Percentiles rank a stretch among this genome's conserved stretches.
These are phyloP conservation scores for Populus tremula DNA, from an alignment of 345 rosid genomes.

Conservation along the genomic window DNA sequence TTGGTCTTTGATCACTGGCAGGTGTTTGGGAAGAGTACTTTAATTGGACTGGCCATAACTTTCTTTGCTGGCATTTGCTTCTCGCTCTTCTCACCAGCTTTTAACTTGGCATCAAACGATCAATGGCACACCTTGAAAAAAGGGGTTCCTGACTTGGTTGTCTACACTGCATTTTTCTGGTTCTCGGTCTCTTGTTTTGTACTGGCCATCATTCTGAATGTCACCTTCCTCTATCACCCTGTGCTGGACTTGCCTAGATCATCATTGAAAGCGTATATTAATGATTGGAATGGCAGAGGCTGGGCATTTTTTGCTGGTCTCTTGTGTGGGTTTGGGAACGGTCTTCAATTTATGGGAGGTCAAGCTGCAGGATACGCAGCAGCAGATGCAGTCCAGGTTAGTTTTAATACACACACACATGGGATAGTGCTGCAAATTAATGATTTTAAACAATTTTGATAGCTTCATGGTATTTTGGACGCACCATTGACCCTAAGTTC, in stretches of 20 bases:
- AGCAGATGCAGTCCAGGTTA: constrained; percentile 78
- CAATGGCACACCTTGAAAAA: constrained; percentile 69
- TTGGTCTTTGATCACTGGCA: constrained; percentile 17
- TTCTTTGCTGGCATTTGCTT: constrained; percentile 75
- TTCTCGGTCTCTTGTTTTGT: constrained; percentile 64
- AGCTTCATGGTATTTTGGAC: not conserved
- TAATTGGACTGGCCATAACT: constrained; percentile 54
- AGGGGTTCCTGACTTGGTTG: constrained; percentile 67
- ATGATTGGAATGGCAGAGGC: constrained; percentile 76
- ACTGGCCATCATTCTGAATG: constrained; percentile 53
- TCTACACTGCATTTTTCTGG: constrained; percentile 76
- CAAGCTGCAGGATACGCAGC: constrained; percentile 94
- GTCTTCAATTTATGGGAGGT: constrained; percentile 88
- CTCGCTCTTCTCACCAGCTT: constrained; percentile 85
- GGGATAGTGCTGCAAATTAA: not conserved
- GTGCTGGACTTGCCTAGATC: constrained; percentile 57
- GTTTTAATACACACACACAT: not conserved
- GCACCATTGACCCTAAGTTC: no score
- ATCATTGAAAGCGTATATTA: constrained; percentile 58
- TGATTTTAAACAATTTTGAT: not conserved
- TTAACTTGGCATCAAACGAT: constrained; percentile 84
- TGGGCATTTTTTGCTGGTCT: constrained; percentile 82
- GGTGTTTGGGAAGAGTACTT: constrained; percentile 69
- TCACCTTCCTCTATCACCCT: constrained; percentile 62
- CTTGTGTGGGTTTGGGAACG: constrained; percentile 77